Percentiles rank a stretch among this genome's conserved stretches.
Conservation (phyloP, 2,329 filamentous ascomycete genomes). For the Ambrosiella xylebori region DNA sequence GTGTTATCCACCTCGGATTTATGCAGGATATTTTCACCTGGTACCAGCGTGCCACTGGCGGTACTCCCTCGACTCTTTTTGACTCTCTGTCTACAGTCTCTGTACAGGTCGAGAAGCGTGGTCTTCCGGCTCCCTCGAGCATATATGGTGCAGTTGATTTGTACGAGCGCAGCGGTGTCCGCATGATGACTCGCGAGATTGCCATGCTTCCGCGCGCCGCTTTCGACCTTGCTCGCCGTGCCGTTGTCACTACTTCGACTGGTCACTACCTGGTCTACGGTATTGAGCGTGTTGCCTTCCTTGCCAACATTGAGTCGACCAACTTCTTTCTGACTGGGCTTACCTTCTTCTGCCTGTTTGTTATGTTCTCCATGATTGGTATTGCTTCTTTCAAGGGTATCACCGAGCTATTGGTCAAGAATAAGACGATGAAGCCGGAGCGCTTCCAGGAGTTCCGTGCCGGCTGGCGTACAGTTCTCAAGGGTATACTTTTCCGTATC, state of each 20-base stretch:
- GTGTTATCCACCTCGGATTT: conserved; percentile 75
- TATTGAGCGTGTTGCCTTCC: conserved; percentile 79
- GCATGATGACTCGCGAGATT: conserved; percentile 29
- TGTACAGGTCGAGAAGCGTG: conserved; percentile 61
- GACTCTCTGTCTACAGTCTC: conserved; percentile 58
- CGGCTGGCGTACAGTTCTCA: conserved; percentile 80
- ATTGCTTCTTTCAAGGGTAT: conserved; percentile 67
- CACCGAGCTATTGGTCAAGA: conserved; percentile 59
- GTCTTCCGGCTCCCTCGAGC: conserved; percentile 19
- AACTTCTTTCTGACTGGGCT: conserved; percentile 90
- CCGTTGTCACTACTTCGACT: conserved; percentile 34
- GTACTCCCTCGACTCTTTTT: conserved; percentile 62
- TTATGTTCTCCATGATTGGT: conserved; percentile 53
- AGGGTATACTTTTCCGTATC: conserved; percentile 83
- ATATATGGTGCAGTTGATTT: conserved; percentile 20
- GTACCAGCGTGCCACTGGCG: conserved; percentile 89
- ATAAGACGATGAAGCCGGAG: conserved; percentile 63
- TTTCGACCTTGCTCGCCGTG: conserved; percentile 33
- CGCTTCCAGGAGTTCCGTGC: conserved; percentile 89
- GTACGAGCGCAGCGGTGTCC: conserved; percentile 29
- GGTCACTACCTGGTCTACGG: conserved; percentile 53
- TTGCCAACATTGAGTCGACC: conserved; percentile 66
- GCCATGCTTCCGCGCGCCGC: conserved; percentile 31
- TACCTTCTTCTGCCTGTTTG: conserved; percentile 74
- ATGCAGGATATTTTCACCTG: conserved; percentile 80